phyloP scores from a whole-genome alignment of 371 early-diverging fungal species.

The Mucor mucedo region DNA sequence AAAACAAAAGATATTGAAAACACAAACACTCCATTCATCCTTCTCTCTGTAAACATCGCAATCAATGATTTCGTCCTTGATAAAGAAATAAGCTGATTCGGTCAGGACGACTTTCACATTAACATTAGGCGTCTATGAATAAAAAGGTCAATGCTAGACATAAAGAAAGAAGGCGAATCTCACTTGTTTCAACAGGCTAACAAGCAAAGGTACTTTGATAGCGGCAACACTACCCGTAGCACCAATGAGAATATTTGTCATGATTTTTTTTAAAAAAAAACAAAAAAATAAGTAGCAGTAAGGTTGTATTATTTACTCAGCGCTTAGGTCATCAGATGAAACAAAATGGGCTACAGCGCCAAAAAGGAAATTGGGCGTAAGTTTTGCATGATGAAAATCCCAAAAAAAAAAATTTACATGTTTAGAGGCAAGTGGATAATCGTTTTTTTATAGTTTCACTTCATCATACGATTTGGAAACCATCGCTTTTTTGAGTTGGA shows the following conservation, averaged over 20 bases:
- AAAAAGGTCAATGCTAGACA: conserved; percentile 2
- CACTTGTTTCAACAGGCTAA: conserved; percentile 24
- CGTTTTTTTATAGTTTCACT: too few species aligned
- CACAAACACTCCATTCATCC: conserved; percentile 85
- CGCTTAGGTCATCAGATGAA: too few species aligned
- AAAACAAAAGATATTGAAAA: not conserved
- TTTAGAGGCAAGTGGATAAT: too few species aligned
- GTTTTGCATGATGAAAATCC: too few species aligned
- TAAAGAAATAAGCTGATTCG: conserved; percentile 80
- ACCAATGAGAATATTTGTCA: conserved; percentile 73
- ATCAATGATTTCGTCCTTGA: conserved; percentile 58
- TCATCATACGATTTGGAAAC: too few species aligned
- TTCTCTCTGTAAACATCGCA: conserved; percentile 73
- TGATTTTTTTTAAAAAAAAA: conserved; percentile 13
- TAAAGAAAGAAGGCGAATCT: not conserved
- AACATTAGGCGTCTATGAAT: conserved; percentile 38
- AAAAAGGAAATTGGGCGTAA: too few species aligned
- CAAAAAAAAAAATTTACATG: too few species aligned
- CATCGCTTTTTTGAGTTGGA: too few species aligned
- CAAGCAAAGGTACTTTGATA: conserved; percentile 83
- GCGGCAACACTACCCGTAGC: conserved; percentile 92
- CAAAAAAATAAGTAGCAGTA: not conserved
- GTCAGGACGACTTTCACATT: conserved; percentile 80
- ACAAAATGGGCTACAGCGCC: too few species aligned
- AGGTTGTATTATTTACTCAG: not conserved